Evolutionary conservation across 352 stramenopile species (phyloP), one percentile per base, ranked within the genome.

Genomic region (Globisporangium emineosum): DNA sequence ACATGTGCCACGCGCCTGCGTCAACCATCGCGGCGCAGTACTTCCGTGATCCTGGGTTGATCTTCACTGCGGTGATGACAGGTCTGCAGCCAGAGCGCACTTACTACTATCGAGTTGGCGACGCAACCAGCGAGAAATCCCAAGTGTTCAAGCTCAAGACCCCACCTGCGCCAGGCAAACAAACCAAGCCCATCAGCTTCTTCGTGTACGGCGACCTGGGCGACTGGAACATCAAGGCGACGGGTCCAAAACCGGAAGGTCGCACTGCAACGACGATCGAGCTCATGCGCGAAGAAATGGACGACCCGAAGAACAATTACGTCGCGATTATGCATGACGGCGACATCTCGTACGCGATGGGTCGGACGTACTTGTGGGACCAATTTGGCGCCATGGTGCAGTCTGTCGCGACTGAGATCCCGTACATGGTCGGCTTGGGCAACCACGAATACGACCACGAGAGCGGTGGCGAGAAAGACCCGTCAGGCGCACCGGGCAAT

Each of bases 121-220:
- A 57, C 13, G 9, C n/a, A 3, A 7, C 8, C 1, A 56, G 29
- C 7, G 57, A 30, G 1, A 59, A 37, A 30, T 70, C 60, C 6
- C 25, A 23, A 5, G 58, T 73, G 2, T 72, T 72, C 52, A 62
- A 27, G 19, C 62, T 77, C 27, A 64, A 63, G 27, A 51, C 57
- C n/a, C 71, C 68, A 5, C 62, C 71, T 19, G 50, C 58, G 0
- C 57, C 65, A 5, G 70, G 70, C 8, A 32, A 23, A 2, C 37
- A 23, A 1, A 17, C n/a, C 42, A 62, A 13, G 42, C 66, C 57
- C 9, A 66, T 78, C 50, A 81, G 73, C 32, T 94, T 84, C 57
- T 75, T 94, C 30, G 77, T 86, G n/a, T 89, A 85, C 57, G 88
- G 67, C n/a, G 86, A 94, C 69, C 71, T 92, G 56, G 84, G 84